Evolutionary conservation across 2,329 filamentous ascomycete species (phyloP).

Genomic region (Stemphylium vesicarium): DNA sequence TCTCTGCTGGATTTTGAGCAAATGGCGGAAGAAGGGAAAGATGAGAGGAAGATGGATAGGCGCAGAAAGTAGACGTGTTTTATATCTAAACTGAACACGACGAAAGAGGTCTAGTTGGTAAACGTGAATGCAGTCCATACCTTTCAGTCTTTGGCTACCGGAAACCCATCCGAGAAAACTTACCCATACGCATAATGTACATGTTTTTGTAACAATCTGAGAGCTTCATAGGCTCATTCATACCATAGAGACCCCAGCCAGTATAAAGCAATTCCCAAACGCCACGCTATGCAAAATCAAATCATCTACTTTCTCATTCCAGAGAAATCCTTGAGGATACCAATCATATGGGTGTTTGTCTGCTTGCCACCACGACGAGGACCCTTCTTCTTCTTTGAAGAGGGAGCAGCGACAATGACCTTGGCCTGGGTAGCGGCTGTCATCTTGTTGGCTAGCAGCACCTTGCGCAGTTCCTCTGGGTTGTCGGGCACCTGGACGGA

Average conservation of each 20-base stretch:
- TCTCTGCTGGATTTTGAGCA: too few species aligned
- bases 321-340: conserved; percentile 77
- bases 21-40: too few species aligned
- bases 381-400: conserved; percentile 78
- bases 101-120: too few species aligned
- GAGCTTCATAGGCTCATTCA: neutral
- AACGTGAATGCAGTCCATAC: neutral
- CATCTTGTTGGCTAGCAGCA: conserved; percentile 77
- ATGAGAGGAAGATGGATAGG: too few species aligned
- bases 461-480: conserved; percentile 76
- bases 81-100: too few species aligned
- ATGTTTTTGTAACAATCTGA: neutral
- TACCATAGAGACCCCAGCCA: too few species aligned
- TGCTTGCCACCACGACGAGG: conserved; percentile 77
- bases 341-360: conserved; percentile 86
- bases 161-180: neutral
- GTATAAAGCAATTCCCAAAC: conserved; percentile 22
- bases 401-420: conserved; percentile 60
- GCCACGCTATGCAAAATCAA: conserved; percentile 41
- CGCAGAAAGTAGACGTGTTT: too few species aligned
- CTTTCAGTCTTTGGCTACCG: neutral
- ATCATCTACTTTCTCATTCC: conserved; percentile 49
- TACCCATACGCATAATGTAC: neutral
- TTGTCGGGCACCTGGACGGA: conserved; percentile 75
- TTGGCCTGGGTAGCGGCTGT: conserved; percentile 86